phyloP scores from a whole-genome alignment of 768 basidiomycete genomes.

The Calocera cornea region DNA sequence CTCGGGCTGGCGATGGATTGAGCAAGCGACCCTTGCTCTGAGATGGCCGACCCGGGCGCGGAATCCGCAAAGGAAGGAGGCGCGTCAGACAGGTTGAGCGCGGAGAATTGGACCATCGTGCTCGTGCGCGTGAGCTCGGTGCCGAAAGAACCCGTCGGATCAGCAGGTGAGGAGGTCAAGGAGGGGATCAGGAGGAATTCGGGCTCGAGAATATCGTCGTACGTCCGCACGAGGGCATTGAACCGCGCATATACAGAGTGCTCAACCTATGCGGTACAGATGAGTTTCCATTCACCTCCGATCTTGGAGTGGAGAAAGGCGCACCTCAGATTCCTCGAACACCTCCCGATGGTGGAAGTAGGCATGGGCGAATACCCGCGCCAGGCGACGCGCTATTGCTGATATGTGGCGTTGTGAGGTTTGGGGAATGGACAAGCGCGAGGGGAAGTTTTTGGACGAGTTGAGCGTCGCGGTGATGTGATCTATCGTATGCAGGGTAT shows the following conservation, averaged over 20 bases:
- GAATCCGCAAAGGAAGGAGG: background rate
- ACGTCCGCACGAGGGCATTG: background rate
- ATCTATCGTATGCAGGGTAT: constrained; percentile 84
- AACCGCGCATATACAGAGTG: constrained; percentile 3
- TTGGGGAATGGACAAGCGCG: constrained; percentile 75
- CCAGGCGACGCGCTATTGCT: constrained; percentile 78
- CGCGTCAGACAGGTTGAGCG: background rate
- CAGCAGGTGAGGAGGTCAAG: background rate
- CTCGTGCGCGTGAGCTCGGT: background rate
- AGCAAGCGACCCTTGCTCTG: background rate
- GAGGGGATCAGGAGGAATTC: background rate
- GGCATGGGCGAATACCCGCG: constrained; percentile 90
- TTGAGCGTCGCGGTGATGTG: constrained; percentile 85
- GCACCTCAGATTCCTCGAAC: constrained; percentile 67
- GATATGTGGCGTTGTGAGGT: constrained; percentile 79
- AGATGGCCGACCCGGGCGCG: background rate
- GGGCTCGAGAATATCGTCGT: background rate
- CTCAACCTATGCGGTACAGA: background rate
- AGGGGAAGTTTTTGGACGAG: constrained; percentile 83
- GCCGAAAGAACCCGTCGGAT: background rate
- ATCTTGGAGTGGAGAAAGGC: background rate
- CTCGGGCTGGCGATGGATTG: background rate
- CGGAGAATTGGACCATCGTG: background rate
- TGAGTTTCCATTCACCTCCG: background rate
- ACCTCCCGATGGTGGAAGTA: constrained; percentile 89